phyloP scores from a whole-genome alignment of 2,329 filamentous ascomycete species.

The Raffaelea arxii region DNA sequence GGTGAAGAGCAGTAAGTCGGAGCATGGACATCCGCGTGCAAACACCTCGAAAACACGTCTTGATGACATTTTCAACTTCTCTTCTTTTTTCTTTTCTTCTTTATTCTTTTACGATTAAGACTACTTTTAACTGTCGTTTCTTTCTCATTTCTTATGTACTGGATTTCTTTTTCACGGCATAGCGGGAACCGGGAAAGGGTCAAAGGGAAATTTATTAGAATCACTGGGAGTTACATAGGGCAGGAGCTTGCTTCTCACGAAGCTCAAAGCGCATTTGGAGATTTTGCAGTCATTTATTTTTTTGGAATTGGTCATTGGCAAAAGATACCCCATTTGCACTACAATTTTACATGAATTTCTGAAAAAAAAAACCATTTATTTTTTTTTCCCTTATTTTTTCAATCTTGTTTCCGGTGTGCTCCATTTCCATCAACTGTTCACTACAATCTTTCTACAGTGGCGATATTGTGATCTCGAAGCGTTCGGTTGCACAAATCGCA shows the following conservation, averaged over 20 bases:
- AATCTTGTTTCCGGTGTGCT: background rate
- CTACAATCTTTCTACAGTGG: background rate
- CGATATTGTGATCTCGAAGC: background rate
- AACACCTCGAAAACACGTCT: no score
- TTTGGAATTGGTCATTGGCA: no score
- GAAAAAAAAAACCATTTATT: background rate
- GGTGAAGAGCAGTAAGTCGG: constrained; percentile 19
- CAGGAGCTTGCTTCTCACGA: background rate
- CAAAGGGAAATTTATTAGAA: background rate
- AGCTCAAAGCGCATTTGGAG: no score
- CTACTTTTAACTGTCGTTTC: background rate
- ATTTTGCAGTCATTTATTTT: no score
- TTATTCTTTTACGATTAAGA: background rate
- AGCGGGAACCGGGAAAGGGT: no score
- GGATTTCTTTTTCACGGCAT: background rate
- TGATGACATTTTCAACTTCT: background rate
- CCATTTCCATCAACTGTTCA: no score
- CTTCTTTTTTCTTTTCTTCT: background rate
- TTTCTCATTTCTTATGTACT: background rate
- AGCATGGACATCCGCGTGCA: background rate
- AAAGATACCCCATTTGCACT: background rate
- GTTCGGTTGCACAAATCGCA: background rate
- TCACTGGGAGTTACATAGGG: background rate
- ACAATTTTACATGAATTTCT: background rate
- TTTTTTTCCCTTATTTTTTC: background rate